Conservation (phyloP, 1,284 basidiomycete genomes). For the Malassezia obtusa region DNA sequence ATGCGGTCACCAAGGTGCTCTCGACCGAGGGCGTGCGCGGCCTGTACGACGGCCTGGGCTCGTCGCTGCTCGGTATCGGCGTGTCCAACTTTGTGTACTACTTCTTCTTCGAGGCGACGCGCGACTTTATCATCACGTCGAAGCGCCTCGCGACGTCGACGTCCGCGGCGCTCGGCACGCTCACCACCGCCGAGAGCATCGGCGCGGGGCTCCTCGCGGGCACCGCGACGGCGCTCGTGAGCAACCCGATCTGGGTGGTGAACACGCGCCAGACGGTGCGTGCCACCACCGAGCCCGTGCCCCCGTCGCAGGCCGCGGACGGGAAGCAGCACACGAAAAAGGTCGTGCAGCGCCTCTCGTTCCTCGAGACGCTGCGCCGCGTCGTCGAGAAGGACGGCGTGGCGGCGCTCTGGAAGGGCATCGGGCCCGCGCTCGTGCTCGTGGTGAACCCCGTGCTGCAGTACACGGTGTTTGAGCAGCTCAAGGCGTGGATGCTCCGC, state of each 20-base stretch:
- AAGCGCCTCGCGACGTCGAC: constrained; percentile 51
- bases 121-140: constrained; percentile 43
- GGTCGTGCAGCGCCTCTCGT: constrained; percentile 31
- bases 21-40: constrained; percentile 74
- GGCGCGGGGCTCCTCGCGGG: constrained; percentile 79
- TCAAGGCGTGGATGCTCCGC: constrained; percentile 43
- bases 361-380: constrained; percentile 59
- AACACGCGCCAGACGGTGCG: constrained; percentile 63
- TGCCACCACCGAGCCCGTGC: constrained; percentile 19
- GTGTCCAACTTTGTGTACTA: constrained; percentile 70
- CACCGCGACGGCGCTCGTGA: constrained; percentile 76
- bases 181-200: constrained; percentile 79
- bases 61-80: constrained; percentile 79
- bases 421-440: constrained; percentile 82
- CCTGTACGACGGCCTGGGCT: constrained; percentile 77
- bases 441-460: constrained; percentile 89
- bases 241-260: constrained; percentile 68
- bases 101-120: constrained; percentile 48
- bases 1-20: constrained; percentile 62
- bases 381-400: constrained; percentile 71
- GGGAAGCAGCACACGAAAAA: constrained; percentile 4
- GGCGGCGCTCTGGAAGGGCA: constrained; percentile 81
- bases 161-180: constrained; percentile 48
- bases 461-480: constrained; percentile 47
- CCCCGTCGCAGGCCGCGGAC: not conserved